A percentile compares a stretch with the other conserved stretches of the same genome.
Evolutionary conservation across 2,329 filamentous ascomycete species (phyloP).

Genomic region (Clonostachys rosea): DNA sequence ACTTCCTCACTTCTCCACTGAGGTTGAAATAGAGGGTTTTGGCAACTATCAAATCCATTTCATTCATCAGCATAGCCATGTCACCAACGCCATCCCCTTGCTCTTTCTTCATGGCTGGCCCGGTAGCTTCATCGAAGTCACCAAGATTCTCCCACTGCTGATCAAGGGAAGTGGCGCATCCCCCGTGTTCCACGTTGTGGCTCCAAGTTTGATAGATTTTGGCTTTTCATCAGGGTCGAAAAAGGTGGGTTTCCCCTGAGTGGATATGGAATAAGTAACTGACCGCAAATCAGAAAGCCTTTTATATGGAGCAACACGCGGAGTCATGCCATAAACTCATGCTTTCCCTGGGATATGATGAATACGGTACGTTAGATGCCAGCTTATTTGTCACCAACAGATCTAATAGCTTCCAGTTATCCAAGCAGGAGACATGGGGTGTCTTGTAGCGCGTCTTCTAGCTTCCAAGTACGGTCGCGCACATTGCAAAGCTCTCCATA

Average conservation of each 20-base stretch:
- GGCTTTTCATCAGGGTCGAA: background rate
- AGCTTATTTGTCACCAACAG: background rate
- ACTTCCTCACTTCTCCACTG: background rate
- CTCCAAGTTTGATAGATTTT: background rate
- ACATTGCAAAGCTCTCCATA: background rate
- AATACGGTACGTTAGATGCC: background rate
- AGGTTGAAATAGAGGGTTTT: constrained; percentile 16
- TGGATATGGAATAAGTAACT: no score
- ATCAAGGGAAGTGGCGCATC: constrained; percentile 2
- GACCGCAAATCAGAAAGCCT: background rate
- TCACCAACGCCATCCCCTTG: background rate
- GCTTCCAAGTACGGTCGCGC: background rate
- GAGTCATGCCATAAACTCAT: background rate
- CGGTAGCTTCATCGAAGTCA: background rate
- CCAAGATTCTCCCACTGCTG: background rate
- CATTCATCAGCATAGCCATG: background rate
- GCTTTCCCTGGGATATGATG: background rate
- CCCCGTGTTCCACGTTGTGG: background rate
- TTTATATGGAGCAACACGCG: background rate
- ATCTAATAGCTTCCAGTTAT: background rate
- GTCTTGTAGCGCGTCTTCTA: background rate
- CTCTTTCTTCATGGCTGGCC: constrained; percentile 1
- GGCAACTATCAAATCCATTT: background rate
- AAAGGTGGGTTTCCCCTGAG: no score
- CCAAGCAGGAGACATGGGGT: background rate